These are phyloP conservation scores for Thymus quinquecostatus DNA, from an alignment of 257 asterid genomes.

Conservation along the genomic window DNA sequence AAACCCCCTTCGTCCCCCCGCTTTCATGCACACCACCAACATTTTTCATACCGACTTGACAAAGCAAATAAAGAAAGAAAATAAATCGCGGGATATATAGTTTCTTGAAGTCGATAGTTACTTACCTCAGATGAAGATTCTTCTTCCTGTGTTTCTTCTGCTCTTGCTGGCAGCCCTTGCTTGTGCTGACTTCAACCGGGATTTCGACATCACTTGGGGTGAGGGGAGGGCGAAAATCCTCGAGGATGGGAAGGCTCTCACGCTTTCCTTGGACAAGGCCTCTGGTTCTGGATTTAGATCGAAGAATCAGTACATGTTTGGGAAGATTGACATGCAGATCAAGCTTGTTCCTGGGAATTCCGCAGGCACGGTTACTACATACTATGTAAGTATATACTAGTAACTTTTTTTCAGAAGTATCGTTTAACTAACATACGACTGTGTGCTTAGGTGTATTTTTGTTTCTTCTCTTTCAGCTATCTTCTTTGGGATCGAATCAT, in stretches of 20 bases:
- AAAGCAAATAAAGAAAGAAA: background rate
- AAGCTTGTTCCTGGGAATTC: constrained; percentile 60
- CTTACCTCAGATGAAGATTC: constrained; percentile 32
- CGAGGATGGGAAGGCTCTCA: constrained; percentile 43
- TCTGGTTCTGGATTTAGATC: constrained; percentile 58
- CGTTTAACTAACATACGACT: background rate
- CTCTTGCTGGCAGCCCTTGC: constrained; percentile 28
- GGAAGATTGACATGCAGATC: constrained; percentile 52
- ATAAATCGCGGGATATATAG: background rate
- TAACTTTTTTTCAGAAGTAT: no score
- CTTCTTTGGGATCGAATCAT: constrained; percentile 50
- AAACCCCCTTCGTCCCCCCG: constrained; percentile 24
- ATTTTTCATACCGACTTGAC: background rate
- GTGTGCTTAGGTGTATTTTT: background rate
- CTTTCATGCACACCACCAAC: constrained; percentile 32
- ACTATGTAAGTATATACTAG: constrained; percentile 36
- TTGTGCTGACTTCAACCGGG: constrained; percentile 39
- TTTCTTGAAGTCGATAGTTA: background rate
- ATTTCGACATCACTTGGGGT: constrained; percentile 54
- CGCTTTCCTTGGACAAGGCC: constrained; percentile 46
- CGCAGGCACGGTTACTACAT: constrained; percentile 55
- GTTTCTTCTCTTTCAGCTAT: constrained; percentile 32
- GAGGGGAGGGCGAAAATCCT: constrained; percentile 46
- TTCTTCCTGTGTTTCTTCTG: background rate
- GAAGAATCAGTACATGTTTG: constrained; percentile 48